A percentile compares a stretch with the other conserved stretches of the same genome.
Conservation (phyloP, 2,329 filamentous ascomycete species). For the Fusarium illudens region DNA sequence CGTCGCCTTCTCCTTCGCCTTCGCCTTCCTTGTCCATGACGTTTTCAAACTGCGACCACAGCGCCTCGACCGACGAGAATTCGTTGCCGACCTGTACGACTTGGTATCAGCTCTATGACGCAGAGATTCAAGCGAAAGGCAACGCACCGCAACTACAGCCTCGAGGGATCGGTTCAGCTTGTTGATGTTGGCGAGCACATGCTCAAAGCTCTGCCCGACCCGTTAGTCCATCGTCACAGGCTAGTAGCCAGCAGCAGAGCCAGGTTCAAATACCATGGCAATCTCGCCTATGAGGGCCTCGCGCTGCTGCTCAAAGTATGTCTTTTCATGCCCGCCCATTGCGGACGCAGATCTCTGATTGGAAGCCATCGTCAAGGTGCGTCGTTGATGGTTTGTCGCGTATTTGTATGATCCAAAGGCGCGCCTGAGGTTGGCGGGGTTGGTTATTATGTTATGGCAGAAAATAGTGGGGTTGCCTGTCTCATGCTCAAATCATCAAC, state of each 20-base stretch:
- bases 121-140: too few relatives aligned
- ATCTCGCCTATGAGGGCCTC: slow-evolving; percentile 77
- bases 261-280: slow-evolving; percentile 65
- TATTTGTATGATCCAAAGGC: slow-evolving; percentile 7
- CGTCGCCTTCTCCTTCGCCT: slow-evolving; percentile 52
- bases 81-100: slow-evolving; percentile 82
- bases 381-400: slow-evolving; percentile 16
- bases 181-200: slow-evolving; percentile 95
- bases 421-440: slow-evolving; percentile 20
- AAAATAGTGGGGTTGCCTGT: slow-evolving; percentile 10
- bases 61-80: slow-evolving; percentile 93
- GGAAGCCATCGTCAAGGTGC: slow-evolving; percentile 44
- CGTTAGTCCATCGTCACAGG: neutral
- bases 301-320: slow-evolving; percentile 81
- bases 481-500: neutral
- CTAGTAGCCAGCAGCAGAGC: too few relatives aligned
- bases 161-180: slow-evolving; percentile 92
- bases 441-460: too few relatives aligned
- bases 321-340: slow-evolving; percentile 53
- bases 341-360: slow-evolving; percentile 42
- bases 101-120: neutral
- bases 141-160: slow-evolving; percentile 82
- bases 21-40: slow-evolving; percentile 84
- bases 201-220: slow-evolving; percentile 73
- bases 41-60: slow-evolving; percentile 97